Conservation (phyloP, 1,139 yeast genomes). For the Debaryomyces fabryi region DNA sequence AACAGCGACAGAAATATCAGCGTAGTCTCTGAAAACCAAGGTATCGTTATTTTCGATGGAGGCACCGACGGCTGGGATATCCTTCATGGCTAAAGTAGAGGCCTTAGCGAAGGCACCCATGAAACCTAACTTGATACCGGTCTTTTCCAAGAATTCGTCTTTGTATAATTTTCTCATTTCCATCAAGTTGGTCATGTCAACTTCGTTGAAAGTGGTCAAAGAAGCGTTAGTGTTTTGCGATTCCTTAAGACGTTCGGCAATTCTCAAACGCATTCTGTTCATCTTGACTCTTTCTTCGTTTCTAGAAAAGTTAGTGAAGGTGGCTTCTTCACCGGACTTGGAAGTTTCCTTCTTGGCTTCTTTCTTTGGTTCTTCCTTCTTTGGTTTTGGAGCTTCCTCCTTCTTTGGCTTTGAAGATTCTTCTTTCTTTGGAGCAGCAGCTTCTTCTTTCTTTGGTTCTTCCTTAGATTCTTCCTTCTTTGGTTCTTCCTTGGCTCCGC, state of each 20-base stretch:
- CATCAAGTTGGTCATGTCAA: conserved; percentile 90
- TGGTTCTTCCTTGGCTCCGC: conserved; percentile 48
- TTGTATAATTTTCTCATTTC: conserved; percentile 96
- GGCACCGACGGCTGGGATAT: conserved; percentile 93
- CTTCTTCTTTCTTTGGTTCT: conserved; percentile 26
- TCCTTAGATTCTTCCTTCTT: conserved; percentile 32
- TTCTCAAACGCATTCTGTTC: conserved; percentile 99
- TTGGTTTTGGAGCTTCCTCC: conserved; percentile 27
- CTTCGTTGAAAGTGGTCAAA: conserved; percentile 96
- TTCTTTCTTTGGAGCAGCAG: conserved; percentile 23
- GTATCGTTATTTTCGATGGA: conserved; percentile 92
- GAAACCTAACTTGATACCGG: conserved; percentile 95
- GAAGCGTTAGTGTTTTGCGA: conserved; percentile 99
- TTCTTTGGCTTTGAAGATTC: conserved; percentile 27
- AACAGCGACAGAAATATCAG: conserved; percentile 94
- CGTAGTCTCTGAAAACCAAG: conserved; percentile 93
- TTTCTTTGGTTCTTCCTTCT: conserved; percentile 14
- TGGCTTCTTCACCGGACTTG: conserved; percentile 37
- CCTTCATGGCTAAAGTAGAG: conserved; percentile 88
- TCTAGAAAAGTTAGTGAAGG: conserved; percentile 73
- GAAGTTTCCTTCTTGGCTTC: conserved; percentile 24
- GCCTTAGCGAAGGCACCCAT: conserved; percentile 99
- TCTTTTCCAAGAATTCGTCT: conserved; percentile 93
- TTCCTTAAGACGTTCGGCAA: conserved; percentile 98
- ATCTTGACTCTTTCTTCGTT: conserved; percentile 91